phyloP scores from a whole-genome alignment of 2,329 filamentous ascomycete species.

The Elsinoe perseae region DNA sequence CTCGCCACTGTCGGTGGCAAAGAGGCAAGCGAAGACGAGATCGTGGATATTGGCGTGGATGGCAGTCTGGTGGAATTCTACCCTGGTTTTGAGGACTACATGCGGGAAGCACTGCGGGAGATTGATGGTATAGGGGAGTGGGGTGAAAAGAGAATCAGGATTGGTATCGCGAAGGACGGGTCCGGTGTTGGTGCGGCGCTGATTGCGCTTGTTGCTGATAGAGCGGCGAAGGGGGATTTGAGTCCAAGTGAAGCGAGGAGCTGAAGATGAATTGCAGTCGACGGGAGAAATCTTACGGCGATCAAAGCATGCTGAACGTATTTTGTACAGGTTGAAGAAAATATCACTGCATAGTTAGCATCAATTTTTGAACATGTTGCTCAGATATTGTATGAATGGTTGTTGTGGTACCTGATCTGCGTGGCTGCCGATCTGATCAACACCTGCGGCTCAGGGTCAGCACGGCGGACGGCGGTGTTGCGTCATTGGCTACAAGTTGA shows the following conservation, averaged over 20 bases:
- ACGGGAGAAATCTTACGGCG: no score
- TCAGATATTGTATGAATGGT: no score
- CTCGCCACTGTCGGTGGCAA: constrained; percentile 26
- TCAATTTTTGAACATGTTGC: neutral
- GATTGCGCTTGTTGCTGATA: constrained; percentile 81
- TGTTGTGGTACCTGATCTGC: constrained; percentile 2
- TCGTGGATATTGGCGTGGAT: constrained; percentile 88
- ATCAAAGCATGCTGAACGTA: neutral
- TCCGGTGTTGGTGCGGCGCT: constrained; percentile 91
- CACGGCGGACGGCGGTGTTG: neutral
- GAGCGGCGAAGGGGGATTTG: constrained; percentile 33
- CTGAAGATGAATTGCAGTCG: neutral
- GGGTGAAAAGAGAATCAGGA: constrained; percentile 79
- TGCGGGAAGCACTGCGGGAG: constrained; percentile 70
- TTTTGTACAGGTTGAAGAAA: neutral
- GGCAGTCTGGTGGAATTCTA: constrained; percentile 94
- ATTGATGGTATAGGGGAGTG: constrained; percentile 68
- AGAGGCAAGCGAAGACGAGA: constrained; percentile 48
- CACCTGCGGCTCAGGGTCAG: neutral
- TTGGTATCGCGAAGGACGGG: constrained; percentile 95
- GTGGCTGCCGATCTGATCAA: constrained; percentile 4
- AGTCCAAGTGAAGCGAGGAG: neutral
- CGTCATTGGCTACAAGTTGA: constrained; percentile 1
- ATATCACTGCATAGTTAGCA: neutral
- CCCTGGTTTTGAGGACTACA: constrained; percentile 80